These are phyloP conservation scores for Arthrobotrys megalospora DNA, from an alignment of 2,329 filamentous ascomycete genomes.

Conservation along the genomic window DNA sequence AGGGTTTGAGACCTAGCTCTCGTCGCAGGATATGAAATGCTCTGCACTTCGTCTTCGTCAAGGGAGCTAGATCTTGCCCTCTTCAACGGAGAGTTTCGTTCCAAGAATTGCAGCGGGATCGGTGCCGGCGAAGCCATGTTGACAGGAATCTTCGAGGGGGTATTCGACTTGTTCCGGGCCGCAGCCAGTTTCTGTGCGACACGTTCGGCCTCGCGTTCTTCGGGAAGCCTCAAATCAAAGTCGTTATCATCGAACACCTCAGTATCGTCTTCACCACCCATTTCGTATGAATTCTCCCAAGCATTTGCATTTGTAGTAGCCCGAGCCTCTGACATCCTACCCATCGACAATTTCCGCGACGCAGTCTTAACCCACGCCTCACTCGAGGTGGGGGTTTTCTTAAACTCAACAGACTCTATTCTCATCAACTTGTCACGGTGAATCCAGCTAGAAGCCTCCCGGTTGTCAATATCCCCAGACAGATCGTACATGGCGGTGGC, in stretches of 20 bases:
- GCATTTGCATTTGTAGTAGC: slow-evolving; percentile 60
- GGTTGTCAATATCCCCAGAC: slow-evolving; percentile 61
- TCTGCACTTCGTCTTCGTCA: slow-evolving; percentile 63
- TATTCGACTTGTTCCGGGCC: slow-evolving; percentile 65
- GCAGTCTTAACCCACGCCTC: slow-evolving; percentile 70
- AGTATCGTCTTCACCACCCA: slow-evolving; percentile 66
- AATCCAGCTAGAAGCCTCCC: slow-evolving; percentile 65
- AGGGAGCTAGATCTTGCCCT: slow-evolving; percentile 67
- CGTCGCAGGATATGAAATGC: slow-evolving; percentile 60
- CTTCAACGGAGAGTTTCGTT: slow-evolving; percentile 79
- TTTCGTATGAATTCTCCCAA: slow-evolving; percentile 47
- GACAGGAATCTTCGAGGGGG: slow-evolving; percentile 84
- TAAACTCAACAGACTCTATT: slow-evolving; percentile 58
- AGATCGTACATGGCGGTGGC: slow-evolving; percentile 60
- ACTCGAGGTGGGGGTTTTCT: slow-evolving; percentile 67
- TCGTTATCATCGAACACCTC: slow-evolving; percentile 68
- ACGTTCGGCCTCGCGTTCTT: slow-evolving; percentile 78
- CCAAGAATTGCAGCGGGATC: slow-evolving; percentile 79
- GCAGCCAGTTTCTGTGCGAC: slow-evolving; percentile 72
- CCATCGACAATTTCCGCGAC: slow-evolving; percentile 64
- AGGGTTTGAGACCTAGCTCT: slow-evolving; percentile 48
- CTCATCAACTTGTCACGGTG: slow-evolving; percentile 64
- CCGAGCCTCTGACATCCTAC: slow-evolving; percentile 62
- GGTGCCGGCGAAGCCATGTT: slow-evolving; percentile 84
- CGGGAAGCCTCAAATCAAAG: slow-evolving; percentile 83